Evolutionary conservation across 257 asterid genomes (phyloP).

Genomic region (Solanum arcanum): DNA sequence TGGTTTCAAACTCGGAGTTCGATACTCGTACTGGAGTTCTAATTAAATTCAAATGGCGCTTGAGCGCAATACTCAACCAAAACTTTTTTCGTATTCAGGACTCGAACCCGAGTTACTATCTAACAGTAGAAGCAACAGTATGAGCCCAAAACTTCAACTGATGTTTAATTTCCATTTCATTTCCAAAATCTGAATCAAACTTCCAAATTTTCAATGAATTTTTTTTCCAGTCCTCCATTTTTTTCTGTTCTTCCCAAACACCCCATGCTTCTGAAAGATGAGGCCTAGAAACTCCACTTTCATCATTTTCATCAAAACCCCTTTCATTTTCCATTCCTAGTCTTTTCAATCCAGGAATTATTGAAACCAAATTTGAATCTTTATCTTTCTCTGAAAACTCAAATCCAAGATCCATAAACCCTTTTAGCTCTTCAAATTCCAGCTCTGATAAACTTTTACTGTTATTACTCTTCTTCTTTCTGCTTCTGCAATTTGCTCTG

Average conservation of each 20-base stretch:
- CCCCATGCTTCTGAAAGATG: constrained; percentile 53
- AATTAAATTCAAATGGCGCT: too few species aligned
- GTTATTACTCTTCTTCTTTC: background rate
- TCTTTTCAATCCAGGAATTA: constrained; percentile 55
- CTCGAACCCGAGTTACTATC: background rate
- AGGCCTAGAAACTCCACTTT: constrained; percentile 21
- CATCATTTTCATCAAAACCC: background rate
- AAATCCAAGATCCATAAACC: constrained; percentile 84
- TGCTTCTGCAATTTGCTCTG: background rate
- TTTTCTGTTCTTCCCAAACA: constrained; percentile 9
- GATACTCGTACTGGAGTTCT: background rate
- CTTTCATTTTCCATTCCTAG: constrained; percentile 11
- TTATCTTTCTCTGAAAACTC: constrained; percentile 48
- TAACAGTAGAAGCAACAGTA: constrained; percentile 54
- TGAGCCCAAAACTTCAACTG: constrained; percentile 72
- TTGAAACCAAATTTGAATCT: constrained; percentile 37
- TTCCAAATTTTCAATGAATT: constrained; percentile 30
- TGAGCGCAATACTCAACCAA: background rate
- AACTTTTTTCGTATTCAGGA: too few species aligned
- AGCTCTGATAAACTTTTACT: constrained; percentile 58
- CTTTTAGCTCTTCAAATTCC: constrained; percentile 60
- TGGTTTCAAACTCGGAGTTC: background rate
- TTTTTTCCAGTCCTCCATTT: background rate
- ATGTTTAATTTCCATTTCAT: constrained; percentile 53
- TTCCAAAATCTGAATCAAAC: constrained; percentile 26